Evolutionary conservation across 2,329 filamentous ascomycete species (phyloP).

Genomic region (Pseudohalonectria lignicola): DNA sequence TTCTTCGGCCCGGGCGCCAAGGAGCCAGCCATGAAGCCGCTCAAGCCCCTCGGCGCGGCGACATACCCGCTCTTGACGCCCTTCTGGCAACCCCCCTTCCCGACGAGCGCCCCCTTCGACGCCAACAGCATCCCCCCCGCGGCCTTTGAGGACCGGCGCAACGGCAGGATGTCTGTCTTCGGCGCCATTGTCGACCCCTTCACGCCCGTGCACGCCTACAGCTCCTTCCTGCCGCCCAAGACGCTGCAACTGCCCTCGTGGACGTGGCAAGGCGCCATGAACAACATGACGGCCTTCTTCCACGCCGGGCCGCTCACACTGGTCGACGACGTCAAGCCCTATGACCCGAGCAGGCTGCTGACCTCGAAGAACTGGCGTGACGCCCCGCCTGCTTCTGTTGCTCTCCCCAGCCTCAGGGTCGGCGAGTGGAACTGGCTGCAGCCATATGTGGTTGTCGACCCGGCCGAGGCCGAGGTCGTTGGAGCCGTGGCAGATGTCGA

Average conservation of each 20-base stretch:
- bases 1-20: slow-evolving; percentile 12
- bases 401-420: slow-evolving; percentile 7
- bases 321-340: slow-evolving; percentile 10
- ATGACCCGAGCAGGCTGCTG: slow-evolving; percentile 1
- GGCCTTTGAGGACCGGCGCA: slow-evolving; percentile 4
- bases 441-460: slow-evolving; percentile 10
- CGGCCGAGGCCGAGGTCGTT: background rate
- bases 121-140: background rate
- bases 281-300: slow-evolving; percentile 28
- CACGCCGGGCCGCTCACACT: slow-evolving; percentile 22
- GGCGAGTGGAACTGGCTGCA: slow-evolving; percentile 19
- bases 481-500: background rate
- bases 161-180: slow-evolving; percentile 8
- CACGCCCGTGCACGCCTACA: slow-evolving; percentile 21
- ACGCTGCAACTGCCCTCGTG: slow-evolving; percentile 19
- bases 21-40: too few relatives aligned
- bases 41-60: background rate
- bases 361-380: slow-evolving; percentile 1
- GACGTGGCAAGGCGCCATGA: slow-evolving; percentile 24
- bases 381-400: slow-evolving; percentile 4
- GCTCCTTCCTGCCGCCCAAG: slow-evolving; percentile 18
- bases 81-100: background rate
- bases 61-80: slow-evolving; percentile 1
- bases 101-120: background rate
- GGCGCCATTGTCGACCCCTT: slow-evolving; percentile 25